Base-by-base conservation (phyloP, 1,284 basidiomycete species). In the Fomes fomentarius region DNA sequence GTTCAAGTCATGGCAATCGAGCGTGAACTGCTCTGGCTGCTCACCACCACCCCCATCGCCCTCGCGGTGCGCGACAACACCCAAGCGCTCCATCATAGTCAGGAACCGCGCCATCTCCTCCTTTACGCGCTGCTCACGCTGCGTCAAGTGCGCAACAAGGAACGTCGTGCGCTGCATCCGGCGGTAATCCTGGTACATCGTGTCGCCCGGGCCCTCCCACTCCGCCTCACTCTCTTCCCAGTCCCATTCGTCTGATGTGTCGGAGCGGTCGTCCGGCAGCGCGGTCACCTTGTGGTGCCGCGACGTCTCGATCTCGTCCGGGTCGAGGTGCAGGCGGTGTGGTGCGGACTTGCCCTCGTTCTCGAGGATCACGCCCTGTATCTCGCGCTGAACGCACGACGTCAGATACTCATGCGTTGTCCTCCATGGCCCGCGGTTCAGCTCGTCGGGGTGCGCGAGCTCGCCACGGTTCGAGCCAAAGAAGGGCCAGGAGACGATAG, bases 401-500 rank as follows among this genome's bases (percentile, higher is more conserved):
- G 69, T 64, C 19, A 89, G 71, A 66, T 93, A 93, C 3, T 74
- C 74, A 21, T 72, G 68, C 3, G 83, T 79, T 2, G 77, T 77
- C 3, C 75, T 54, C 87, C 88, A 93, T 0, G 90, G 90, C 1
- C 90, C 91, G 19, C 90, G 84, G 62, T 90, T 77, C 38, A 93
- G 76, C 62, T 89, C 87, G 21, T 76, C 72, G 2, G 87, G 82
- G 62, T 89, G 85, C 1, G 72, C 63, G 19, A 91, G 77, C 52
- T 88, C 84, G 26, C 90, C 90, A 31, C 91, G 80, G 62, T 86
- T 83, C 8, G 87, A 87, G 39, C 90, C 90, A 67, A 93, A 93
- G 76, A 93, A 93, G 1, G 90, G 87, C 89, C 91, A 93, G 2
- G 89, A 91, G 51, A 93, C 81, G 64, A 93, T 92, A 7, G 87